phyloP scores from a whole-genome alignment of 257 asterid species.

The Prunella vulgaris region DNA sequence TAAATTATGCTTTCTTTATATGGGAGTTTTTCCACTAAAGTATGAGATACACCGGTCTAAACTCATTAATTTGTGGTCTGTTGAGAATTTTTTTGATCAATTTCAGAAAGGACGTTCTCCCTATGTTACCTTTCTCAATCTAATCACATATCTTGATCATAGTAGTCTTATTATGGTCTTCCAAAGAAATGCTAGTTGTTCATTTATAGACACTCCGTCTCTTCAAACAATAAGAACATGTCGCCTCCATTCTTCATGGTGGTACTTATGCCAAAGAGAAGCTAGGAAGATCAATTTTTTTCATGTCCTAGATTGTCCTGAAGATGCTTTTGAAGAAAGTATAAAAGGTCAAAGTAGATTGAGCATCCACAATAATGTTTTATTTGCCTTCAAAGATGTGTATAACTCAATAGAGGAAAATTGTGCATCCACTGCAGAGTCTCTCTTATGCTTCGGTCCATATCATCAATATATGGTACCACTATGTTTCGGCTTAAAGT shows the following conservation, averaged over 20 bases:
- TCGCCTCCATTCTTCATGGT: neutral
- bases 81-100: neutral
- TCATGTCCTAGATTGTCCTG: neutral
- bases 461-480: neutral
- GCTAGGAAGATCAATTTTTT: constrained; percentile 8
- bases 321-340: neutral
- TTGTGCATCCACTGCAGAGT: constrained; percentile 11
- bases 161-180: neutral
- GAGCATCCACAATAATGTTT: neutral
- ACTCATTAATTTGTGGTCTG: constrained; percentile 9
- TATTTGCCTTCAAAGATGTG: neutral
- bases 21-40: constrained; percentile 18
- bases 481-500: neutral
- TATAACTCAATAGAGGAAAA: neutral
- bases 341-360: neutral
- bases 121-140: too few species aligned
- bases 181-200: neutral
- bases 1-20: constrained; percentile 4
- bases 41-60: neutral
- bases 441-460: constrained; percentile 11
- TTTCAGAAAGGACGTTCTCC: too few species aligned
- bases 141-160: neutral
- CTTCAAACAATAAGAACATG: neutral
- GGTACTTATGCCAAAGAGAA: neutral
- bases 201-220: neutral